phyloP scores from a whole-genome alignment of 257 asterid genomes.

The Forsythia suspensa region DNA sequence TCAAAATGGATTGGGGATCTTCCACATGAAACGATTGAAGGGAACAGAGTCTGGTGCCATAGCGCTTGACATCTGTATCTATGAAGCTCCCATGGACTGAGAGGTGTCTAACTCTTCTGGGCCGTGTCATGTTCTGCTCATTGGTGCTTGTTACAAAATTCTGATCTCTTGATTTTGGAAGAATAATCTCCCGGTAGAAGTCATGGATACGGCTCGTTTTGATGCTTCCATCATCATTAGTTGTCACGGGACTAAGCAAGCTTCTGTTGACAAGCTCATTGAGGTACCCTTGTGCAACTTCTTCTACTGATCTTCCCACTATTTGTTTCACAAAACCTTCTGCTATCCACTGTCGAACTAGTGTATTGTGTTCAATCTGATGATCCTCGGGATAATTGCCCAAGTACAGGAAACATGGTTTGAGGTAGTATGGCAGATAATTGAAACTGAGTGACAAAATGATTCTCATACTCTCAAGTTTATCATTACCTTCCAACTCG shows the following conservation, averaged over 20 bases:
- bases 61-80: background rate
- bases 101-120: constrained; percentile 13
- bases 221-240: constrained; percentile 21
- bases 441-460: constrained; percentile 22
- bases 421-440: constrained; percentile 13
- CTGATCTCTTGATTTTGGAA: constrained; percentile 17
- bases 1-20: constrained; percentile 1
- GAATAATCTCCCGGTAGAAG: constrained; percentile 17
- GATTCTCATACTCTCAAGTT: constrained; percentile 18
- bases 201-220: constrained; percentile 20
- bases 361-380: background rate
- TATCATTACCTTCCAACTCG: constrained; percentile 18
- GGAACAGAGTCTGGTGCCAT: constrained; percentile 10
- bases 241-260: constrained; percentile 7
- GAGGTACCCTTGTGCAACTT: constrained; percentile 13
- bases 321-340: background rate
- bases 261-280: constrained; percentile 30
- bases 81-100: constrained; percentile 11
- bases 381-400: constrained; percentile 26
- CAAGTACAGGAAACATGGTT: constrained; percentile 14
- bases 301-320: background rate
- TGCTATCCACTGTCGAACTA: background rate
- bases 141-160: background rate
- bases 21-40: constrained; percentile 8
- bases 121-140: background rate